These are phyloP conservation scores for Beauveria rudraprayagi DNA, from an alignment of 2,329 filamentous ascomycete species.

Conservation along the genomic window DNA sequence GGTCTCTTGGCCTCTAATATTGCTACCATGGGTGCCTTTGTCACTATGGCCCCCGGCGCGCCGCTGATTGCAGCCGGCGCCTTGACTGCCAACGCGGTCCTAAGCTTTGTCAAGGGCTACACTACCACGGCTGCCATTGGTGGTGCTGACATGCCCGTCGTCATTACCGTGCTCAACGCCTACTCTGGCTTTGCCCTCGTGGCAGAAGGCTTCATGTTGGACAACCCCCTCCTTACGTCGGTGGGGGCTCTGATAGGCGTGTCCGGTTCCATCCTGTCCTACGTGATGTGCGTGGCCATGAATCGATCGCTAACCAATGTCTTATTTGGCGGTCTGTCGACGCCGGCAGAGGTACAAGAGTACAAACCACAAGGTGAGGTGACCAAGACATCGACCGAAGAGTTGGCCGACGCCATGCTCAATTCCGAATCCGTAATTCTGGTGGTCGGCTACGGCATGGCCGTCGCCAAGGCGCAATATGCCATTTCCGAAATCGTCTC, in stretches of 20 bases:
- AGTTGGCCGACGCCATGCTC: conserved; percentile 66
- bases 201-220: conserved; percentile 85
- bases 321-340: conserved; percentile 61
- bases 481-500: conserved; percentile 76
- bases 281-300: conserved; percentile 85
- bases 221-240: conserved; percentile 76
- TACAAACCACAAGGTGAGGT: conserved; percentile 74
- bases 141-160: conserved; percentile 89
- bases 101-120: conserved; percentile 80
- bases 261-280: conserved; percentile 80
- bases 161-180: conserved; percentile 83
- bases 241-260: conserved; percentile 84
- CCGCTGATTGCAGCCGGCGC: conserved; percentile 73
- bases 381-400: conserved; percentile 70
- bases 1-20: conserved; percentile 67
- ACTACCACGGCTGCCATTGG: conserved; percentile 85
- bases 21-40: conserved; percentile 76
- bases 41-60: conserved; percentile 72
- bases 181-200: conserved; percentile 88
- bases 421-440: conserved; percentile 82
- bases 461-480: conserved; percentile 88
- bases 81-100: conserved; percentile 63
- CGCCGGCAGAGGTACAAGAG: conserved; percentile 49
- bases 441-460: conserved; percentile 89
- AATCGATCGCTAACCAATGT: conserved; percentile 86